Percentiles rank a stretch among this genome's conserved stretches.
Conservation (phyloP, 1,139 yeast species). For the Kurtzmaniella natalensis region DNA sequence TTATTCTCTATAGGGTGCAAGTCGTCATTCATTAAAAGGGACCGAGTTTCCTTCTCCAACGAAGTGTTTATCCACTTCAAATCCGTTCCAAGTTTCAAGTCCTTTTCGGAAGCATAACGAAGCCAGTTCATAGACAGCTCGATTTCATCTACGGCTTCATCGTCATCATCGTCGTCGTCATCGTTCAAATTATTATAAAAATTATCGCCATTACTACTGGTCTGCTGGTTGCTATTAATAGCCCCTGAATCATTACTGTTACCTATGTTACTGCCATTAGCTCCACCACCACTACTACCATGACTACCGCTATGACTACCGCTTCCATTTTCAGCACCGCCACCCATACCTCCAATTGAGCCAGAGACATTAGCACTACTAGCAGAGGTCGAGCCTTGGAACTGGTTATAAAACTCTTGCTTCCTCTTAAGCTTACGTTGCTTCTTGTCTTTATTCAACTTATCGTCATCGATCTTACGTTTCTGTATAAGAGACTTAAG, state of each 20-base stretch:
- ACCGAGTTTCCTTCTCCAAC: constrained; percentile 24
- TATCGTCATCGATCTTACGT: constrained; percentile 26
- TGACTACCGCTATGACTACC: not conserved
- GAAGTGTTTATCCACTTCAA: constrained; percentile 33
- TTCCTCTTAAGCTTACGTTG: constrained; percentile 21
- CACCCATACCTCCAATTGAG: not conserved
- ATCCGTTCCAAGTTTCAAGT: constrained; percentile 40
- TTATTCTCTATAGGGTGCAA: constrained; percentile 27
- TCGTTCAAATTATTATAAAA: constrained; percentile 25
- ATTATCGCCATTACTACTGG: constrained; percentile 9
- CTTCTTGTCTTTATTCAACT: constrained; percentile 11
- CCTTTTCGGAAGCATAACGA: constrained; percentile 41
- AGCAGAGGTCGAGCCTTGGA: constrained; percentile 14
- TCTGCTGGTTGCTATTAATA: not conserved
- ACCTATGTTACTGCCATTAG: not conserved
- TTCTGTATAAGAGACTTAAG: constrained; percentile 37
- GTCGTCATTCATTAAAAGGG: constrained; percentile 24
- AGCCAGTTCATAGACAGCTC: constrained; percentile 31
- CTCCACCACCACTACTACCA: not conserved
- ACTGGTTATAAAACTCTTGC: constrained; percentile 40
- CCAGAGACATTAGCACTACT: not conserved
- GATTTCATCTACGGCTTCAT: constrained; percentile 20
- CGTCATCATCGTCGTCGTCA: constrained; percentile 27
- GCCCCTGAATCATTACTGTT: not conserved
- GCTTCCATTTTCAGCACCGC: not conserved